These are phyloP conservation scores for Hyphodiscus hymeniophilus DNA, from an alignment of 495 filamentous ascomycete genomes.

Conservation along the genomic window DNA sequence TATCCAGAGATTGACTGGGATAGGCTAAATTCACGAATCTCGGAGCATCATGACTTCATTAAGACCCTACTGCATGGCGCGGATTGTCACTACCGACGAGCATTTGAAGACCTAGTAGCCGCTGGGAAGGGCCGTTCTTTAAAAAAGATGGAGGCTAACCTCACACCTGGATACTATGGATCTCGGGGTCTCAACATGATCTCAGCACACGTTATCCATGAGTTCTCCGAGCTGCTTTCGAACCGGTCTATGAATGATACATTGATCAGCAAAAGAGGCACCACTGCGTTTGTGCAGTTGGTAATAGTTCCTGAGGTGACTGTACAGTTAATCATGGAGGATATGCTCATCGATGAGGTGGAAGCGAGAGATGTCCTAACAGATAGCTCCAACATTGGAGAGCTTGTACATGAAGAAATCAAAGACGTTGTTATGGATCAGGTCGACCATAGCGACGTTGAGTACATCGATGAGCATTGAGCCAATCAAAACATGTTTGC, in stretches of 20 bases:
- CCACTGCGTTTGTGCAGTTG: conserved; percentile 68
- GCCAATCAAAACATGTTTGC: too few species aligned
- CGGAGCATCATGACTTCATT: conserved; percentile 44
- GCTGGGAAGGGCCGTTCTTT: conserved; percentile 54
- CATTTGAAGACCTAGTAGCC: conserved; percentile 49
- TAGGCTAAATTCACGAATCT: conserved; percentile 53
- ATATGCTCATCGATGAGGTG: conserved; percentile 63
- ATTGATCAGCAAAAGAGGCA: conserved; percentile 60
- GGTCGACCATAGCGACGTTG: conserved; percentile 31
- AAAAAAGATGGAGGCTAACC: conserved; percentile 31
- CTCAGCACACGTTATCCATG: conserved; percentile 54
- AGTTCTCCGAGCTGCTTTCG: conserved; percentile 53
- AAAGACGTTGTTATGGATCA: conserved; percentile 50
- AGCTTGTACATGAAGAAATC: conserved; percentile 61
- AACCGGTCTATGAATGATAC: conserved; percentile 56
- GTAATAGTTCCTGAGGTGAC: conserved; percentile 85
- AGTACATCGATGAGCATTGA: conserved; percentile 9
- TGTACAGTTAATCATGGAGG: conserved; percentile 70
- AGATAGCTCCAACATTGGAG: conserved; percentile 71
- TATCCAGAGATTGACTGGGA: conserved; percentile 81
- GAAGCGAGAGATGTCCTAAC: conserved; percentile 59
- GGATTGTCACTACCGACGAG: conserved; percentile 53
- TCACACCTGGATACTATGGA: conserved; percentile 81
- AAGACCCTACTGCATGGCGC: conserved; percentile 49
- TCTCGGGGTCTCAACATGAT: conserved; percentile 59